Base-by-base conservation (phyloP, 1,284 basidiomycete genomes). In the Wallemia ichthyophaga region DNA sequence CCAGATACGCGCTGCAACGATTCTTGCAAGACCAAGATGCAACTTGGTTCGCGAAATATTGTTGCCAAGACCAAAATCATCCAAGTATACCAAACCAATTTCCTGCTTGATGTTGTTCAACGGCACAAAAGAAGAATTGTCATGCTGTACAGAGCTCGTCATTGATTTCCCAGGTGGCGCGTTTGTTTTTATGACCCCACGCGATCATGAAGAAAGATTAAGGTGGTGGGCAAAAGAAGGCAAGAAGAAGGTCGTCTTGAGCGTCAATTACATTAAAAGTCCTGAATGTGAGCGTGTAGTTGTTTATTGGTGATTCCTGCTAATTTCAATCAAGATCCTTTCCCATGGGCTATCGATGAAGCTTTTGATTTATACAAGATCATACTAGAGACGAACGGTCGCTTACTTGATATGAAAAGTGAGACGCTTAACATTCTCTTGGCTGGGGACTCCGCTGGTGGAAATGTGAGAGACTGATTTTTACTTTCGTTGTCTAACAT, bases 81-180 rank as follows among this genome's bases (percentile, higher is more conserved):
- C 86, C 13, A 73, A 76, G 2, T 84, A 86, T 61, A 76, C 77
- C 57, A 79, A 82, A 33, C 87, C 91, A 2, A 82, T 92, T 63
- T 82, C 80, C 32, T 81, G 78, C 0, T 82, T 82, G 73, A 73
- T 98, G 11, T 95, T 84, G 72, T 96, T 86, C 70, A 73, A 80
- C 57, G 80, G 79, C 2, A 75, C 79, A 11, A 79, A 81, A 62
- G 70, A 73, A 19, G 78, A 84, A 62, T 74, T 96, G 31, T 72
- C 73, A 27, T 73, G 76, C 53, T 73, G 80, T 2, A 83, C 79
- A 17, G 85, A 92, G 63, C 73, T 95, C 23, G 80, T 94, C 56
- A 72, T 94, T 25, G 92, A 98, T 68, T 82, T 87, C 62, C 89
- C 91, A 23, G 92, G 92, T 5, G 92, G 92, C 9, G 92, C 92